A percentile compares a stretch with the other conserved stretches of the same genome.
Conservation (phyloP, 129 eudicot species). For the Solidago caesia region DNA sequence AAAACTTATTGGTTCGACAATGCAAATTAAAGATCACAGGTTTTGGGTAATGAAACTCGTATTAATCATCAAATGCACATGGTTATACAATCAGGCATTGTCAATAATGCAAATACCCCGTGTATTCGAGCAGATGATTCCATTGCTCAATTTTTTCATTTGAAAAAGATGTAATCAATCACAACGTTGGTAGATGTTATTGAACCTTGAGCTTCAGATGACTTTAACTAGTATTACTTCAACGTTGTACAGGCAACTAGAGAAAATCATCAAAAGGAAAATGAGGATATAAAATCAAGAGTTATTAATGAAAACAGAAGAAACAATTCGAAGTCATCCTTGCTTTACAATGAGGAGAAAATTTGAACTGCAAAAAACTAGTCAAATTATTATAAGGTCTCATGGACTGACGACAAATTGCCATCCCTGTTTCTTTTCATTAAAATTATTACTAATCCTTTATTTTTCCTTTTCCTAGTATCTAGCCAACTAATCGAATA, state of each 20-base stretch:
- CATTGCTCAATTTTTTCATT: neutral
- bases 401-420: neutral
- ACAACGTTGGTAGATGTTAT: neutral
- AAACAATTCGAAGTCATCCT: neutral
- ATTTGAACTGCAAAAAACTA: neutral
- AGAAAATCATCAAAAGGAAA: neutral
- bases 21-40: neutral
- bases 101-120: neutral
- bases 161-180: neutral
- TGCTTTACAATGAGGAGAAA: neutral
- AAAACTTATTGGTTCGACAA: neutral
- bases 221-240: neutral
- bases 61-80: neutral
- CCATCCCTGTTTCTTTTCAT: neutral
- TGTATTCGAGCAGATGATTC: neutral
- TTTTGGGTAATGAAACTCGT: neutral
- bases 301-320: neutral
- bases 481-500: constrained; percentile 12
- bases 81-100: neutral
- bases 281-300: neutral
- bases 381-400: neutral
- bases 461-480: constrained; percentile 2
- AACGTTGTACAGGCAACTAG: neutral
- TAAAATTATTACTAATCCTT: neutral
- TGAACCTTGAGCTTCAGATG: neutral